Conservation (phyloP, 345 rosid species). For the Abelmoschus esculentus region DNA sequence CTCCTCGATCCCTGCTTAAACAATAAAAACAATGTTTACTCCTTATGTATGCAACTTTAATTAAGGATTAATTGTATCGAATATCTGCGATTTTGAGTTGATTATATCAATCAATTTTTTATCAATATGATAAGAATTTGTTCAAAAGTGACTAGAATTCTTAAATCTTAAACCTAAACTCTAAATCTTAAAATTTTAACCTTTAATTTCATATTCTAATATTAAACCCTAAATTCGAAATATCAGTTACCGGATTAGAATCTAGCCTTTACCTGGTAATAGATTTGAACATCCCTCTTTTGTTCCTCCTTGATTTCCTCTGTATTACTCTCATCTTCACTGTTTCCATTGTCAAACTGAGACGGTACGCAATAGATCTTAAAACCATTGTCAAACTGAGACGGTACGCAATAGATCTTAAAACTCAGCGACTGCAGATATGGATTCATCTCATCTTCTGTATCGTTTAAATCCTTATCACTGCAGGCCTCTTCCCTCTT, state of each 20-base stretch:
- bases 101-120: too few relatives aligned
- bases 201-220: too few relatives aligned
- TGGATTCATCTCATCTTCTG: too few relatives aligned
- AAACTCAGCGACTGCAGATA: neutral
- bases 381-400: neutral
- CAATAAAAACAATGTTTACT: neutral
- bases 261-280: constrained; percentile 1
- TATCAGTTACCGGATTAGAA: too few relatives aligned
- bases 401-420: neutral
- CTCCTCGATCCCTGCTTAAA: constrained; percentile 12
- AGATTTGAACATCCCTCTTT: neutral
- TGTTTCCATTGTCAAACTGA: neutral
- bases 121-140: too few relatives aligned
- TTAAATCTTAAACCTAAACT: too few relatives aligned
- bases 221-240: too few relatives aligned
- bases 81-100: too few relatives aligned
- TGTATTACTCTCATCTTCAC: neutral
- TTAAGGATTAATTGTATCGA: too few relatives aligned
- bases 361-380: neutral
- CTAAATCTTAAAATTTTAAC: too few relatives aligned
- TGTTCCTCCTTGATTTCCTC: neutral
- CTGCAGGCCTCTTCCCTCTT: neutral
- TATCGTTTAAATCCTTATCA: neutral
- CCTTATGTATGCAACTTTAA: too few relatives aligned
- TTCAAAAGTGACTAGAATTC: too few relatives aligned